A percentile compares a stretch with the other conserved stretches of the same genome.
These are phyloP conservation scores for Lactifluus piperatus DNA, from an alignment of 768 basidiomycete genomes.

Conservation along the genomic window DNA sequence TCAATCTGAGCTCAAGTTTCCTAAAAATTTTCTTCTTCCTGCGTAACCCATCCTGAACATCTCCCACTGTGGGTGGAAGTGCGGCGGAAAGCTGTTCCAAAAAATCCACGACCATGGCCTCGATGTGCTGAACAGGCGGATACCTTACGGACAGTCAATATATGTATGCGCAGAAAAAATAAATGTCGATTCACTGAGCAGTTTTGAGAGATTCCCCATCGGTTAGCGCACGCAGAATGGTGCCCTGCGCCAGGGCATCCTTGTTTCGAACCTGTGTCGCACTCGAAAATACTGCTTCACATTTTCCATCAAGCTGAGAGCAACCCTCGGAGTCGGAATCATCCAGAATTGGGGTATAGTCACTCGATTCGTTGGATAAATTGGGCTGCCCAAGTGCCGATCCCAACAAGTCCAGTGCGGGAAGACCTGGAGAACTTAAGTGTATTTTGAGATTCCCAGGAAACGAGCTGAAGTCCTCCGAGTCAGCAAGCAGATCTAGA, in stretches of 20 bases:
- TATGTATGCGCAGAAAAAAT: background rate
- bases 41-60: background rate
- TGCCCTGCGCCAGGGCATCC: background rate
- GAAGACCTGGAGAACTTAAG: background rate
- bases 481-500: background rate
- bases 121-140: slow-evolving; percentile 8
- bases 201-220: background rate
- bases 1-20: slow-evolving; percentile 30
- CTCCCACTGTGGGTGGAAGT: slow-evolving; percentile 9
- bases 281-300: background rate
- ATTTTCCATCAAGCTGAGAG: background rate
- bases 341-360: background rate
- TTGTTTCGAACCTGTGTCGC: background rate
- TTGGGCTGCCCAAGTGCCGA: background rate
- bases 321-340: background rate
- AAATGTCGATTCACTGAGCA: background rate
- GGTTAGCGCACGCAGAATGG: no score
- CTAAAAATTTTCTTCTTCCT: slow-evolving; percentile 1
- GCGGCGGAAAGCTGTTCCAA: slow-evolving; percentile 7
- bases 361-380: background rate
- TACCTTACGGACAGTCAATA: background rate
- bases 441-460: background rate
- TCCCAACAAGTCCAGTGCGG: background rate
- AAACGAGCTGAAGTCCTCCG: background rate
- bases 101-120: slow-evolving; percentile 8